These are phyloP conservation scores for Ilex aquifolium DNA, from an alignment of 257 asterid genomes.

Conservation along the genomic window DNA sequence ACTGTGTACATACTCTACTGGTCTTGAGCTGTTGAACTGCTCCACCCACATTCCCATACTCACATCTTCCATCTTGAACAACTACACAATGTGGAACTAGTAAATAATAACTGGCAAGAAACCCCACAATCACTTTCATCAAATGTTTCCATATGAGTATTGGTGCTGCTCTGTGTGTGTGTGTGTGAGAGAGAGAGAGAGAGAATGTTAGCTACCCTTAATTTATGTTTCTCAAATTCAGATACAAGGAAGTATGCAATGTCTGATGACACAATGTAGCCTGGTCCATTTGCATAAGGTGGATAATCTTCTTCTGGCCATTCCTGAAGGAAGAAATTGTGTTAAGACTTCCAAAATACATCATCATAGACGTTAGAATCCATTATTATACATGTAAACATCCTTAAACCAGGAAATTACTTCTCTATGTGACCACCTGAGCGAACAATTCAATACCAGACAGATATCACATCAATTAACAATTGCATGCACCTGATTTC, in stretches of 20 bases:
- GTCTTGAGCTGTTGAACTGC: slow-evolving; percentile 20
- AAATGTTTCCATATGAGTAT: not conserved
- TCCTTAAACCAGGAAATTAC: too few relatives aligned
- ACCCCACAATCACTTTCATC: not conserved
- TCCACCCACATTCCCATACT: slow-evolving; percentile 34
- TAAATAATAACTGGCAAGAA: not conserved
- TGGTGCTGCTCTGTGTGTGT: not conserved
- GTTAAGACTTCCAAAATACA: too few relatives aligned
- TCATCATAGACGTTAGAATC: too few relatives aligned
- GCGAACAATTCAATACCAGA: too few relatives aligned
- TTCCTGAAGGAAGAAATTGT: slow-evolving; percentile 40
- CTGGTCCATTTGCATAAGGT: slow-evolving; percentile 97
- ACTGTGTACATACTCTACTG: slow-evolving; percentile 24
- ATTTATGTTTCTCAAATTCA: slow-evolving; percentile 46
- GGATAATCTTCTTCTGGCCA: slow-evolving; percentile 98
- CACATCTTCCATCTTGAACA: slow-evolving; percentile 33
- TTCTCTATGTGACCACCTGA: too few relatives aligned
- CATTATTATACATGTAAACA: too few relatives aligned
- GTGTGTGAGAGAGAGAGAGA: not conserved
- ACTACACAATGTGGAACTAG: slow-evolving; percentile 7
- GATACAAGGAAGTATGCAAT: slow-evolving; percentile 65
- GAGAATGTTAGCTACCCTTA: slow-evolving; percentile 47
- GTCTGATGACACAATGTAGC: slow-evolving; percentile 74
- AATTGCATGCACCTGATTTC: too few relatives aligned
- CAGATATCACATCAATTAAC: too few relatives aligned